Evolutionary conservation across 805 yeast genomes (phyloP), one percentile per base, ranked within the genome.

Genomic region (Zygotorulaspora chibaensis): DNA sequence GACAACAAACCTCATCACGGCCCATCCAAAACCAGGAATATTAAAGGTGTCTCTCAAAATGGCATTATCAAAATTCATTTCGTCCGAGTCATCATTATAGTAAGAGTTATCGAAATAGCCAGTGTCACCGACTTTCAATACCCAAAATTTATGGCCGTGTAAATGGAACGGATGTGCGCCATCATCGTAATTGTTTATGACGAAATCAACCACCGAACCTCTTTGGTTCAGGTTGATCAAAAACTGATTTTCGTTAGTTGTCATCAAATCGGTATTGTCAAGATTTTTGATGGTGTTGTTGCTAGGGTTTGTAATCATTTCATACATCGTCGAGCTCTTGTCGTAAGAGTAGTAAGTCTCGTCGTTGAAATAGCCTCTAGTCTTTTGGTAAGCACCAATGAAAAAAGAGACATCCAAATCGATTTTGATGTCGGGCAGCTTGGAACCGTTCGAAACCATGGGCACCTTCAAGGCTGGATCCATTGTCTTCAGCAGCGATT

Each of bases 121-220:
- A 8, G 39, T 40, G 8, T 58, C 51, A n/a, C 59, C 58, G 3
- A 45, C 41, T 38, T 49, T 47, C 39, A 61, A 38, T 9, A 61
- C 57, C 63, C 63, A 61, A 43, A 61, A 61, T 45, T 61, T 61
- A 42, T 63, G 61, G 11, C 84, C 84, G 51, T 79, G 84, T 52
- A 79, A 69, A 55, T 79, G 84, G 75, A 79, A 78, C 1, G 84
- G 84, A 57, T 79, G 84, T 38, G 78, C 74, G 48, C 84, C 81
- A 10, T 81, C 83, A 58, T 84, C 93, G 52, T 68, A 70, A 56
- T 84, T 85, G 61, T 83, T 81, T 36, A 85, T 63, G 2, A 83
- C 75, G 26, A 85, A 58, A 53, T 85, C 91, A 35, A 85, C 73
- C 30, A 75, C 73, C 34, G 49, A 53, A 20, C 59, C 63, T 23